Percentiles rank a stretch among this genome's conserved stretches.
Evolutionary conservation across 2,329 filamentous ascomycete genomes (phyloP).

Genomic region (Phialophora chinensis): DNA sequence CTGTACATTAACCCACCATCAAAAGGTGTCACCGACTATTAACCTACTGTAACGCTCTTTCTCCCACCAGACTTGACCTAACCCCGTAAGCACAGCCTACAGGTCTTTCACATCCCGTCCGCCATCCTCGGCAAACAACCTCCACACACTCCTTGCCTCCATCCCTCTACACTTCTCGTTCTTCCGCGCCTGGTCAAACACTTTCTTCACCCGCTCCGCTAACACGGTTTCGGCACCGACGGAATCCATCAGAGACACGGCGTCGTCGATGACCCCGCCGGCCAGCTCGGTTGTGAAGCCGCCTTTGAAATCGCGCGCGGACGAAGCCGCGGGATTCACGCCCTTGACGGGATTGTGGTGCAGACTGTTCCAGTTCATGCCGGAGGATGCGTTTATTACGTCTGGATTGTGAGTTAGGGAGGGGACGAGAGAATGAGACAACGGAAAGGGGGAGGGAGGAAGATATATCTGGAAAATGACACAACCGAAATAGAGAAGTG

Average conservation of each 20-base stretch:
- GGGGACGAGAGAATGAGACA: background rate
- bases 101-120: conserved; percentile 10
- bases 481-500: no score
- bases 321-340: conserved; percentile 13
- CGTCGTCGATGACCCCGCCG: conserved; percentile 20
- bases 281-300: conserved; percentile 20
- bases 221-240: conserved; percentile 8
- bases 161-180: conserved; percentile 20
- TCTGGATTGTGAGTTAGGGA: background rate
- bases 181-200: conserved; percentile 16
- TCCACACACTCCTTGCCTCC: conserved; percentile 21
- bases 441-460: background rate
- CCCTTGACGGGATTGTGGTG: conserved; percentile 20
- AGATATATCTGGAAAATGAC: background rate
- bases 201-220: conserved; percentile 8
- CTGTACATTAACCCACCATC: conserved; percentile 21
- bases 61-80: background rate
- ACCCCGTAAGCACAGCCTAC: background rate
- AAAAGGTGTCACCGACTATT: background rate
- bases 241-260: conserved; percentile 13
- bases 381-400: conserved; percentile 17
- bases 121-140: conserved; percentile 15
- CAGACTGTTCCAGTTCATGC: conserved; percentile 19
- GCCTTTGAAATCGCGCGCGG: conserved; percentile 17
- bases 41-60: background rate